Conservation (phyloP, 2,329 filamentous ascomycete genomes). For the Aspergillus terreus region DNA sequence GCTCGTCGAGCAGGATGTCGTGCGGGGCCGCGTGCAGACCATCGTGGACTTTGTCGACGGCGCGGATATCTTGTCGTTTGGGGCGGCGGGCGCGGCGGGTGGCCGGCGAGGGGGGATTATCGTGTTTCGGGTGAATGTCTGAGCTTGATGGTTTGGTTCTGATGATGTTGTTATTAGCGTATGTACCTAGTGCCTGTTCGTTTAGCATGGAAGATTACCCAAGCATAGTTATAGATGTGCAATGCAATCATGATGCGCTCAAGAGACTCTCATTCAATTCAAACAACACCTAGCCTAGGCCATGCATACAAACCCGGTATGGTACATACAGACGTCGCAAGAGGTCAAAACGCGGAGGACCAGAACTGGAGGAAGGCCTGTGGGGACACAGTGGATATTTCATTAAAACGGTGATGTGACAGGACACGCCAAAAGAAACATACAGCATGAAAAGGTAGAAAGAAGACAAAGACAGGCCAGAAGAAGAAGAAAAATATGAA, state of each 20-base stretch:
- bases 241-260: neutral
- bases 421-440: neutral
- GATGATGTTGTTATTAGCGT: neutral
- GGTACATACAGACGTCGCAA: conserved; percentile 2
- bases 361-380: neutral
- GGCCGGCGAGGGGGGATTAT: conserved; percentile 28
- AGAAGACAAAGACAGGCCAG: neutral
- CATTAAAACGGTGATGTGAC: neutral
- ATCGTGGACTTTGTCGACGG: conserved; percentile 34
- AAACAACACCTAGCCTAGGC: neutral
- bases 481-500: neutral
- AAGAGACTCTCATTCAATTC: neutral
- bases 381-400: neutral
- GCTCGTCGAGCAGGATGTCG: conserved; percentile 31
- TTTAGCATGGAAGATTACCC: neutral
- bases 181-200: neutral
- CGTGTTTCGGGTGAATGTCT: conserved; percentile 29
- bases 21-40: conserved; percentile 31
- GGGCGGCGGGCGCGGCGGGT: conserved; percentile 27
- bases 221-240: neutral
- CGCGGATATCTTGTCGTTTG: conserved; percentile 29
- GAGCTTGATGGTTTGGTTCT: neutral
- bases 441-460: neutral
- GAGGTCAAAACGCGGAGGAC: neutral
- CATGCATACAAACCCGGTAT: neutral